Conservation (phyloP, 2,329 filamentous ascomycete species). For the Periconia digitata region DNA sequence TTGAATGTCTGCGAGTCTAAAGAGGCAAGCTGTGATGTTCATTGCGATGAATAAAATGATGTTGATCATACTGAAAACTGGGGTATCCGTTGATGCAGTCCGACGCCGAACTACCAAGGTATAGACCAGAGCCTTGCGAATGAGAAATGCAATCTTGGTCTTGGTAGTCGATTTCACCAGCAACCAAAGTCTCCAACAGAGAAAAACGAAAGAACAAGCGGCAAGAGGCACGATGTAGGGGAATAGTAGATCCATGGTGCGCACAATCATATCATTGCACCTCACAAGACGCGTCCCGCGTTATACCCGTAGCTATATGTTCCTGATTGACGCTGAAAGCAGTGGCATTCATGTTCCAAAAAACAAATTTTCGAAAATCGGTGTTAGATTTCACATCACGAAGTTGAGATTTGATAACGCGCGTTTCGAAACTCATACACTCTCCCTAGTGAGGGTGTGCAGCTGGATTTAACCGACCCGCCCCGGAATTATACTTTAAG, state of each 20-base stretch:
- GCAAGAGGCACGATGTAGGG: not conserved
- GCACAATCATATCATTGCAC: too few relatives aligned
- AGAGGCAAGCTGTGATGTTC: conserved; percentile 7
- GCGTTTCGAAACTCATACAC: too few relatives aligned
- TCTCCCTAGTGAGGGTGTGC: too few relatives aligned
- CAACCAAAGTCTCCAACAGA: conserved; percentile 3
- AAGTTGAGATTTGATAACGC: too few relatives aligned
- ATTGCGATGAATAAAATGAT: conserved; percentile 2
- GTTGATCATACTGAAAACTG: not conserved
- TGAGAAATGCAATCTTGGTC: not conserved
- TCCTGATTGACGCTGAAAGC: too few relatives aligned
- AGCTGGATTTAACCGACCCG: too few relatives aligned
- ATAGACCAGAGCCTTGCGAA: conserved; percentile 11
- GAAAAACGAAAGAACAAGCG: not conserved
- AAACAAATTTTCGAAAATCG: too few relatives aligned
- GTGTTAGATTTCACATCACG: too few relatives aligned
- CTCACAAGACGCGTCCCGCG: too few relatives aligned
- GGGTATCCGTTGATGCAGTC: conserved; percentile 2
- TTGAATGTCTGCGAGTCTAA: not conserved
- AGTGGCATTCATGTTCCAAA: too few relatives aligned
- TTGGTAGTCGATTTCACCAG: not conserved
- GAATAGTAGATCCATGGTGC: not conserved
- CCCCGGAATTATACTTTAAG: too few relatives aligned
- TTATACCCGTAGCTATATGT: too few relatives aligned
- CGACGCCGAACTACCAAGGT: conserved; percentile 2